Evolutionary conservation across 495 filamentous ascomycete species (phyloP).

Genomic region (Mytilinidion resinicola): DNA sequence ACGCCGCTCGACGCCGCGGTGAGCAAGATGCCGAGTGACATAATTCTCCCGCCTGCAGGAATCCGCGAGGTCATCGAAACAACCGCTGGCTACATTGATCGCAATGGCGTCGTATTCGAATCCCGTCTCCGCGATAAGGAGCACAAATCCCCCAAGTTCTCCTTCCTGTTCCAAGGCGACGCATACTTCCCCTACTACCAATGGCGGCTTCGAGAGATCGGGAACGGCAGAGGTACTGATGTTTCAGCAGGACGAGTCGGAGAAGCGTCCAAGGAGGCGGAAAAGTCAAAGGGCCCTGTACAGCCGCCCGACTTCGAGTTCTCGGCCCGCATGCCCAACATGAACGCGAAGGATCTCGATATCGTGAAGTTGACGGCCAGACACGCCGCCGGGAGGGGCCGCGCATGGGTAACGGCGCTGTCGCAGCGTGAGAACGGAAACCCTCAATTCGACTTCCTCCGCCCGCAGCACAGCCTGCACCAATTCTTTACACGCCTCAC

Average conservation of each 20-base stretch:
- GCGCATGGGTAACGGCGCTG: slow-evolving; percentile 80
- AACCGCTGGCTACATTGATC: slow-evolving; percentile 88
- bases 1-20: slow-evolving; percentile 45
- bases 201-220: slow-evolving; percentile 84
- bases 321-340: slow-evolving; percentile 94
- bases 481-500: slow-evolving; percentile 88
- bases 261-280: slow-evolving; percentile 54
- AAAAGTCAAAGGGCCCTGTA: slow-evolving; percentile 72
- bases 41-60: slow-evolving; percentile 79
- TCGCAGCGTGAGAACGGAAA: slow-evolving; percentile 84
- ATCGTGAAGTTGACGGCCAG: slow-evolving; percentile 84
- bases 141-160: slow-evolving; percentile 80
- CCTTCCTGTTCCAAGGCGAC: slow-evolving; percentile 75
- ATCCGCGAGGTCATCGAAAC: slow-evolving; percentile 84
- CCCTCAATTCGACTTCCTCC: slow-evolving; percentile 93
- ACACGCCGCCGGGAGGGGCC: slow-evolving; percentile 85
- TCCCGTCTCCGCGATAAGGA: slow-evolving; percentile 84
- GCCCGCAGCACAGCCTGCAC: slow-evolving; percentile 90
- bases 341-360: slow-evolving; percentile 91
- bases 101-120: slow-evolving; percentile 74
- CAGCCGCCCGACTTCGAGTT: slow-evolving; percentile 90
- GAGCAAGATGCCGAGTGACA: slow-evolving; percentile 70
- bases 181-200: slow-evolving; percentile 81
- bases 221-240: slow-evolving; percentile 70
- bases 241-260: slow-evolving; percentile 70